Conservation (phyloP, 2,329 filamentous ascomycete genomes). For the Bipolaris zeicola region DNA sequence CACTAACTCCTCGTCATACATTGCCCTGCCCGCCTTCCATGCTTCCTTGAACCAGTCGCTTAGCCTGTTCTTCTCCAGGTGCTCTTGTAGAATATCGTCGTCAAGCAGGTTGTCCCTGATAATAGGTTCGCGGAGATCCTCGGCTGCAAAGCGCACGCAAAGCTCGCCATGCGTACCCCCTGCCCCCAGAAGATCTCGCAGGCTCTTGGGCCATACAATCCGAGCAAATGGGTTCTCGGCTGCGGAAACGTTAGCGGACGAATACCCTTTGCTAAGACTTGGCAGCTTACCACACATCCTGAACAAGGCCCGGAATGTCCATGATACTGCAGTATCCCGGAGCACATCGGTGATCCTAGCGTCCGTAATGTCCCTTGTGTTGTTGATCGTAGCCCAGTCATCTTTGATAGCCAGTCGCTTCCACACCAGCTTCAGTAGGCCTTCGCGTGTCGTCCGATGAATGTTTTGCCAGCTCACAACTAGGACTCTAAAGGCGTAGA, state of each 20-base stretch:
- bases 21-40: slow-evolving; percentile 45
- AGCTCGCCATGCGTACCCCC: slow-evolving; percentile 63
- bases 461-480: slow-evolving; percentile 60
- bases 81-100: slow-evolving; percentile 67
- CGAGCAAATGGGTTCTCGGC: slow-evolving; percentile 18
- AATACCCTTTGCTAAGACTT: neutral
- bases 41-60: slow-evolving; percentile 68
- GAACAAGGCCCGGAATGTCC: slow-evolving; percentile 68
- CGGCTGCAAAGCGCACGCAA: slow-evolving; percentile 57
- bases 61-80: slow-evolving; percentile 71
- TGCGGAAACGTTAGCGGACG: slow-evolving; percentile 16
- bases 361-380: slow-evolving; percentile 76
- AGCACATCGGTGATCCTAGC: slow-evolving; percentile 67
- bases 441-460: slow-evolving; percentile 52
- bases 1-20: slow-evolving; percentile 34
- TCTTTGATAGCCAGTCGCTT: slow-evolving; percentile 82
- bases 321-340: slow-evolving; percentile 67
- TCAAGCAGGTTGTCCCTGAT: slow-evolving; percentile 74
- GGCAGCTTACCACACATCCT: slow-evolving; percentile 62
- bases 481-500: slow-evolving; percentile 68
- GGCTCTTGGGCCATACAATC: slow-evolving; percentile 28
- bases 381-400: slow-evolving; percentile 81
- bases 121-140: slow-evolving; percentile 69
- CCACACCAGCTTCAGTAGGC: slow-evolving; percentile 74
- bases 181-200: slow-evolving; percentile 49